Evolutionary conservation across 371 early-diverging fungal species (phyloP).

Genomic region (Mucor lusitanicus): DNA sequence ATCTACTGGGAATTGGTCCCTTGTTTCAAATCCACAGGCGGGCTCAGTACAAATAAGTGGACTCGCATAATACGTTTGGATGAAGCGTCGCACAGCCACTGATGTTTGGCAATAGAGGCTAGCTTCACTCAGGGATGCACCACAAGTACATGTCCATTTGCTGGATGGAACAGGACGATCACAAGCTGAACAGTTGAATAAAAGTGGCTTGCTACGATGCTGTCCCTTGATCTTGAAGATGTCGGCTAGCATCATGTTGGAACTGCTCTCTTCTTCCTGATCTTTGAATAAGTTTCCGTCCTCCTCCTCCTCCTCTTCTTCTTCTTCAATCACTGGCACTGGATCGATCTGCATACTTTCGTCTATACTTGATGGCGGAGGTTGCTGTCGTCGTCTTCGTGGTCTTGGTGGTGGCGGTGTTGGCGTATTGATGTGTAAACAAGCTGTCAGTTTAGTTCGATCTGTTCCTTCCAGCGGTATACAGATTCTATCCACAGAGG

Average conservation of each 20-base stretch:
- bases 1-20: not conserved
- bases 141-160: not conserved
- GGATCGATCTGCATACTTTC: no score
- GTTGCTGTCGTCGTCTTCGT: no score
- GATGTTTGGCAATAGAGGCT: not conserved
- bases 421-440: slow-evolving; percentile 33
- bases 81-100: not conserved
- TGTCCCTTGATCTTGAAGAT: not conserved
- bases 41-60: not conserved
- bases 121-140: not conserved
- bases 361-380: no score
- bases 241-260: not conserved
- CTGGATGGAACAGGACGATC: not conserved
- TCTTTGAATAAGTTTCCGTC: not conserved
- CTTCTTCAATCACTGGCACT: no score
- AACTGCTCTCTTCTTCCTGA: not conserved
- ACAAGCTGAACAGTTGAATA: not conserved
- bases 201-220: not conserved
- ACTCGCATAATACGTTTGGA: not conserved
- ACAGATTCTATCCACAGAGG: slow-evolving; percentile 84
- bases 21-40: not conserved
- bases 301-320: not conserved
- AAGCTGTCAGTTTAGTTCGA: slow-evolving; percentile 64
- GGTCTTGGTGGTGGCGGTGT: no score
- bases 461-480: slow-evolving; percentile 81